Evolutionary conservation across 495 filamentous ascomycete genomes (phyloP).

Genomic region (Xylaria longipes): DNA sequence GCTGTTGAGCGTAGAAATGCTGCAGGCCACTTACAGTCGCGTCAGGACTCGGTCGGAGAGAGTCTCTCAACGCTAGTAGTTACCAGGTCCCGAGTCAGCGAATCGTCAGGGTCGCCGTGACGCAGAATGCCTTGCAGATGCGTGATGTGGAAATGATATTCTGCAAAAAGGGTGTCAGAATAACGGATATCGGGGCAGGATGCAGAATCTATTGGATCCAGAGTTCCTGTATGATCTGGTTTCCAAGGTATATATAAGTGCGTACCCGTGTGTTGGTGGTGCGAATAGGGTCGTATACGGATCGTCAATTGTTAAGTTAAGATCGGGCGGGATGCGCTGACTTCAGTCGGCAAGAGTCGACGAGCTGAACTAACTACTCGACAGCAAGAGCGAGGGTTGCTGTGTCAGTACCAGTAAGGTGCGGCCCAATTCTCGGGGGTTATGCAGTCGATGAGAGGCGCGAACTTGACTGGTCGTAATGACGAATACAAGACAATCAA

Average conservation of each 20-base stretch:
- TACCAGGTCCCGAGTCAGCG: neutral
- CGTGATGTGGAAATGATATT: slow-evolving; percentile 14
- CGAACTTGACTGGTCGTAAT: neutral
- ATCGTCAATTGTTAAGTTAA: slow-evolving; percentile 9
- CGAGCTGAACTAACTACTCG: neutral
- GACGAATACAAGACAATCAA: neutral
- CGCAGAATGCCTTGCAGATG: slow-evolving; percentile 18
- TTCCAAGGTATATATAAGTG: slow-evolving; percentile 34
- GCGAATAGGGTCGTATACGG: slow-evolving; percentile 23
- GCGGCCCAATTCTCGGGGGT: neutral
- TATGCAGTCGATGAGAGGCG: neutral
- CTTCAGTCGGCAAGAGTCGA: neutral
- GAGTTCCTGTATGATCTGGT: slow-evolving; percentile 33
- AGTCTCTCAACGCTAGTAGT: neutral
- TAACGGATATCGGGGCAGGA: slow-evolving; percentile 33
- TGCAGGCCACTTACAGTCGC: neutral
- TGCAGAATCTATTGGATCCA: slow-evolving; percentile 34
- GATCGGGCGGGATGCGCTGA: neutral
- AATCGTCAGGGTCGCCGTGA: slow-evolving; percentile 1
- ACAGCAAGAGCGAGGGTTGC: neutral
- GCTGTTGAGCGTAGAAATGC: neutral
- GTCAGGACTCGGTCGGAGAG: neutral
- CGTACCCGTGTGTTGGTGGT: slow-evolving; percentile 32
- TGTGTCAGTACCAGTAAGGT: neutral
- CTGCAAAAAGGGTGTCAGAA: slow-evolving; percentile 6